These are phyloP conservation scores for Effrenium voratum DNA, from an alignment of 73 alveolate species.

Conservation along the genomic window DNA sequence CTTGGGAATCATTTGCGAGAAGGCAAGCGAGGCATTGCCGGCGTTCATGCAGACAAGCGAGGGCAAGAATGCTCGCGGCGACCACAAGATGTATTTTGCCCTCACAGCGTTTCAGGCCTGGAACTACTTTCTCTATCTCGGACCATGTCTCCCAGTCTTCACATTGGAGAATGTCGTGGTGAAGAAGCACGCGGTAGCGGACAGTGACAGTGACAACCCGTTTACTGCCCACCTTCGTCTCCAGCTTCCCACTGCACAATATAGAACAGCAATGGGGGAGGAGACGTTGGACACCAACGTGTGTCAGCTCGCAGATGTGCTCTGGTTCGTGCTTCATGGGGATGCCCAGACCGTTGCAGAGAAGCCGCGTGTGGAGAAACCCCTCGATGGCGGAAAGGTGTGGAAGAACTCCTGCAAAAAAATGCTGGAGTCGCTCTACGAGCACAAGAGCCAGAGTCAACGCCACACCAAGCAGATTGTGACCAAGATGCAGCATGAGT, in stretches of 20 bases:
- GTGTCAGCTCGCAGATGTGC: constrained; percentile 24
- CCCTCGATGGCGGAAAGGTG: constrained; percentile 17
- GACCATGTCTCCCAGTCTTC: neutral
- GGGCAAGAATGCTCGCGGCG: neutral
- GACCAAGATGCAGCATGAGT: neutral
- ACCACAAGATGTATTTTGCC: constrained; percentile 5
- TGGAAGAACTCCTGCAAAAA: constrained; percentile 1
- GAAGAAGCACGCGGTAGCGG: neutral
- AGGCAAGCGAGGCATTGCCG: neutral
- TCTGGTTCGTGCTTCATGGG: constrained; percentile 6
- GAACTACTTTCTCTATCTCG: neutral
- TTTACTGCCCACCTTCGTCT: neutral
- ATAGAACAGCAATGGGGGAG: neutral
- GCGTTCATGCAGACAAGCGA: neutral
- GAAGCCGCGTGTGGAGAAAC: constrained; percentile 26
- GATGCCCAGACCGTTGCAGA: neutral
- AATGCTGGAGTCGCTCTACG: constrained; percentile 10
- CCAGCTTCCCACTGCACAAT: neutral
- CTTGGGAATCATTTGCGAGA: neutral
- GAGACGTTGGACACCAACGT: constrained; percentile 40
- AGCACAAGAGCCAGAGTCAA: neutral
- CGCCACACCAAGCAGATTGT: neutral
- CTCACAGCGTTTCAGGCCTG: neutral
- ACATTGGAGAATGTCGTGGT: constrained; percentile 5
- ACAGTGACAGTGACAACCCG: neutral